These are phyloP conservation scores for Globisporangium nodosum DNA, from an alignment of 352 stramenopile genomes.

Conservation along the genomic window DNA sequence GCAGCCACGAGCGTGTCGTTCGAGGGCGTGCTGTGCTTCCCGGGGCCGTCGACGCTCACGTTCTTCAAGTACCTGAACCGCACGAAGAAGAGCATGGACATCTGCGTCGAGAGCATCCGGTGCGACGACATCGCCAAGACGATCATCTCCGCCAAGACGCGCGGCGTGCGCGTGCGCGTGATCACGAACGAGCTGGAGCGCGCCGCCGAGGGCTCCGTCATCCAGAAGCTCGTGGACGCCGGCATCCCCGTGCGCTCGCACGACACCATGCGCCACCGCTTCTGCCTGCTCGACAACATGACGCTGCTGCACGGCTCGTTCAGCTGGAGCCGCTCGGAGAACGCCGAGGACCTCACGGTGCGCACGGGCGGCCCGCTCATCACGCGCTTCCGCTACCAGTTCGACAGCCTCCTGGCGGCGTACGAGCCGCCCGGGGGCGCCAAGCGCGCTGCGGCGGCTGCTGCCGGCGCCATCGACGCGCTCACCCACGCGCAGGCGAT, in stretches of 20 bases:
- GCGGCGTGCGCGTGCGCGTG: constrained; percentile 44
- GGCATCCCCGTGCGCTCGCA: constrained; percentile 37
- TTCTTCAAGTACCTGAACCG: constrained; percentile 35
- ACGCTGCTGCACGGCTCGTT: constrained; percentile 62
- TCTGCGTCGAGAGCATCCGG: constrained; percentile 62
- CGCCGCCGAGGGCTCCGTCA: constrained; percentile 42
- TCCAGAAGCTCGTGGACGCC: constrained; percentile 57
- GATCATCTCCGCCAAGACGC: constrained; percentile 38
- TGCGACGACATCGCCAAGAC: constrained; percentile 56
- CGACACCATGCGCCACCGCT: constrained; percentile 65
- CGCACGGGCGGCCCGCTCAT: constrained; percentile 40
- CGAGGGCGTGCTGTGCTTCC: constrained; percentile 5
- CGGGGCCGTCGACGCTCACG: constrained; percentile 27
- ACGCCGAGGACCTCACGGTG: constrained; percentile 53
- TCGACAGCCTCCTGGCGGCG: constrained; percentile 40
- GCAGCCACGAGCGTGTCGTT: constrained; percentile 7
- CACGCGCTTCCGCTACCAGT: constrained; percentile 45
- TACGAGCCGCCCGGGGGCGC: constrained; percentile 22
- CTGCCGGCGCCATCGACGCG: background rate
- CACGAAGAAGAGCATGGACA: constrained; percentile 40
- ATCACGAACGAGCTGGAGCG: constrained; percentile 55
- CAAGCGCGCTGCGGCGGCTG: background rate
- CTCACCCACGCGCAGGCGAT: background rate
- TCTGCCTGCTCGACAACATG: constrained; percentile 57
- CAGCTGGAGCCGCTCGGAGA: constrained; percentile 64